A percentile compares a stretch with the other conserved stretches of the same genome.
Conservation (phyloP, 108 stramenopile genomes). For the Fragilaria radians region DNA sequence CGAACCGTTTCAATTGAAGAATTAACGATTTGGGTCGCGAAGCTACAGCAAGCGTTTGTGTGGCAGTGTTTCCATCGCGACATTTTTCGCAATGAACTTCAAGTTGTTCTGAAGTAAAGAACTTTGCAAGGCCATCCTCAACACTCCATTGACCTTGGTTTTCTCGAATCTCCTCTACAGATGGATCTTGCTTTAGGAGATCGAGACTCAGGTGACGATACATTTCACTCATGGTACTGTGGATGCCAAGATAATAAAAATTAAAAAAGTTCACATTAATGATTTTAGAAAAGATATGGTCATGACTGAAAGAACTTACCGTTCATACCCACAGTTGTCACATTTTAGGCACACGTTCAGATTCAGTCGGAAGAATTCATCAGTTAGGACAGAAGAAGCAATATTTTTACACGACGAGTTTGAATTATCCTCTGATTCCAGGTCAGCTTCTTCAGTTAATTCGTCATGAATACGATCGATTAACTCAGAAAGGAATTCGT, state of each 20-base stretch:
- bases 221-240: conserved; percentile 66
- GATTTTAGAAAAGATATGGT: background rate
- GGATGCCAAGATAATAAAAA: background rate
- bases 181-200: conserved; percentile 26
- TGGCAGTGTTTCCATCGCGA: conserved; percentile 39
- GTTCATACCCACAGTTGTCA: conserved; percentile 57
- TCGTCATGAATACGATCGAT: conserved; percentile 73
- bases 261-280: background rate
- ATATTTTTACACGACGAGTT: background rate
- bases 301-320: conserved; percentile 20
- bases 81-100: conserved; percentile 89
- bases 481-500: conserved; percentile 65
- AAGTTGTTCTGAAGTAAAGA: conserved; percentile 66
- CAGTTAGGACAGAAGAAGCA: conserved; percentile 30
- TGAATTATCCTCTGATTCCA: background rate
- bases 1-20: conserved; percentile 75
- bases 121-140: conserved; percentile 42
- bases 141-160: conserved; percentile 24
- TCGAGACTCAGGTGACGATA: conserved; percentile 71
- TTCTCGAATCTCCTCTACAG: background rate
- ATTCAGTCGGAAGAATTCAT: conserved; percentile 63
- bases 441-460: conserved; percentile 13
- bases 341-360: conserved; percentile 65
- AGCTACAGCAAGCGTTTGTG: conserved; percentile 54
- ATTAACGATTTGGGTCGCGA: conserved; percentile 58